Evolutionary conservation across 495 filamentous ascomycete species (phyloP), one percentile per base, ranked within the genome.

Genomic region (Talaromyces ruber): DNA sequence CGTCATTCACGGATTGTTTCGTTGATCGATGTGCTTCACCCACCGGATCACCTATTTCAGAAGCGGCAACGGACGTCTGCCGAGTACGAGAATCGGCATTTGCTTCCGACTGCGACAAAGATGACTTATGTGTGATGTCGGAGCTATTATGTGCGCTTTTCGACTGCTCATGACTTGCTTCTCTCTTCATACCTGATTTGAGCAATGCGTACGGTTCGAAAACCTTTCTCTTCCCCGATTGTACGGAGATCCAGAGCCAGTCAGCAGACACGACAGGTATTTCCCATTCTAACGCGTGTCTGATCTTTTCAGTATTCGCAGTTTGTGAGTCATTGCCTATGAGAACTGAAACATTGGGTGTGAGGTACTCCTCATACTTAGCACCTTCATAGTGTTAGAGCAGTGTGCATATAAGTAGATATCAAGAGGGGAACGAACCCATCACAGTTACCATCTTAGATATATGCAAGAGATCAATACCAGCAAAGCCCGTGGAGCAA

Each of bases 161-260:
- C 7, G 34, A 45, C 22, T 47, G 30, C 21, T 43, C 14, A 16
- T 59, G 22, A 7, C 11, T 52, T n/a, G 64, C 63, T 39, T 61
- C 67, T 21, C 52, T 51, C 14, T 52, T 68, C 64, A 73, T 74
- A 9, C 73, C 65, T 52, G 64, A 53, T 60, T 66, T 72, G 58
- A 61, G 71, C 14, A 80, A 65, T 9, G 78, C 57, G 63, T 81
- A 82, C 4, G 76, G 67, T n/a, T 75, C 73, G 51, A 85, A 83
- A 14, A 78, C 68, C 56, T 83, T 78, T 64, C 69, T 78, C 60
- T 79, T 73, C n/a, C 82, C 81, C 37, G 66, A 68, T 54, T 76
- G 72, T n/a, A 97, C 84, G 65, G 88, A 93, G 55, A 85, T 82
- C 85, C 88, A 92, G 3, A 98, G 76, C 94, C 94, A 98, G 14